Evolutionary conservation across 805 yeast species (phyloP).

Genomic region (Wickerhamiella vanderwaltii): DNA sequence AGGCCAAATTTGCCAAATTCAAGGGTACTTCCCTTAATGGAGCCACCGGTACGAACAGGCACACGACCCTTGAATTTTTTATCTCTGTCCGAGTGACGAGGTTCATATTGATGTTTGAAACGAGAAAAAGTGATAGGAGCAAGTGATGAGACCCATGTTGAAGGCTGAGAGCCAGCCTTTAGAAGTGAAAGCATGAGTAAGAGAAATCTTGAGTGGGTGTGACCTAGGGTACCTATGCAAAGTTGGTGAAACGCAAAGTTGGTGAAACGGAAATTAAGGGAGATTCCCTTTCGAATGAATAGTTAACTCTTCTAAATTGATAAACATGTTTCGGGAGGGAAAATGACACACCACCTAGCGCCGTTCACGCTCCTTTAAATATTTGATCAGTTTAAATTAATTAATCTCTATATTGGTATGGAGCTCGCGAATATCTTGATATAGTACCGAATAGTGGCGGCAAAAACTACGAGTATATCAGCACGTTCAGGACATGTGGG

Average conservation of each 20-base stretch:
- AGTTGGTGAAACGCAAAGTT: neutral
- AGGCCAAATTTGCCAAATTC: conserved; percentile 77
- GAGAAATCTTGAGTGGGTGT: neutral
- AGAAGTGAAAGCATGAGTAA: conserved; percentile 10
- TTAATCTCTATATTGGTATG: too few species aligned
- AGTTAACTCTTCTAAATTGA: too few species aligned
- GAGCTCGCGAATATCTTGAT: too few species aligned
- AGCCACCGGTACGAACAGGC: conserved; percentile 88
- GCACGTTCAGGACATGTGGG: too few species aligned
- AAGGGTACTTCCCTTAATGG: conserved; percentile 73
- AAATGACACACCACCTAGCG: too few species aligned
- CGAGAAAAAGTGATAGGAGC: conserved; percentile 10
- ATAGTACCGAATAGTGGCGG: too few species aligned
- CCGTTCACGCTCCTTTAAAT: too few species aligned
- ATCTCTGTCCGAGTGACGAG: conserved; percentile 50
- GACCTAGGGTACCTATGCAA: neutral
- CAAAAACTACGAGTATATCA: too few species aligned
- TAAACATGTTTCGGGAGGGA: too few species aligned
- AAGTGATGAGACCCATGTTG: conserved; percentile 1
- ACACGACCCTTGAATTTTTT: conserved; percentile 93
- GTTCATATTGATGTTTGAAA: conserved; percentile 31
- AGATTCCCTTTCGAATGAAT: too few species aligned
- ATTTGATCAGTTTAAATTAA: too few species aligned
- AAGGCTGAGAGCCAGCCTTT: conserved; percentile 3
- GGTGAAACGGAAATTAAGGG: neutral